These are phyloP conservation scores for Sabuloglossum arenarium DNA, from an alignment of 495 filamentous ascomycete genomes.

Conservation along the genomic window DNA sequence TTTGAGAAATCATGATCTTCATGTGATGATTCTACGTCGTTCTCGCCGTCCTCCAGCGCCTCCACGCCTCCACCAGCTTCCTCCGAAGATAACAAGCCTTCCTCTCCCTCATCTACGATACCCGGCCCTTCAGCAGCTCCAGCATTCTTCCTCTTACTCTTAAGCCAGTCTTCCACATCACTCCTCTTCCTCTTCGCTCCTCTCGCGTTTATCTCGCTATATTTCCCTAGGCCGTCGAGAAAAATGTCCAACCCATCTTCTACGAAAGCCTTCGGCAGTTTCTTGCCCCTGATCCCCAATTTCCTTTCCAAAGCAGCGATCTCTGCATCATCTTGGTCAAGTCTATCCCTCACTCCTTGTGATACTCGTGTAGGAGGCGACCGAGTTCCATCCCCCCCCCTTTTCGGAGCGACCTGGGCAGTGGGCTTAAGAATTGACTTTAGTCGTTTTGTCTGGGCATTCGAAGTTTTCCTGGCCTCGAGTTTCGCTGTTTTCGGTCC, in stretches of 20 bases:
- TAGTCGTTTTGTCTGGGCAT: not conserved
- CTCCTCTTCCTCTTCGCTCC: slow-evolving; percentile 27
- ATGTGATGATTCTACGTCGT: slow-evolving; percentile 4
- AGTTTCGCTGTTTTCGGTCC: slow-evolving; percentile 20
- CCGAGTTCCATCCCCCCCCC: not conserved
- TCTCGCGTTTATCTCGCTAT: slow-evolving; percentile 17
- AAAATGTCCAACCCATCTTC: slow-evolving; percentile 74
- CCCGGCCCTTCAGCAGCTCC: slow-evolving; percentile 18
- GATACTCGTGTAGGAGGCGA: slow-evolving; percentile 19
- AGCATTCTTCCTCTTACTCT: slow-evolving; percentile 45
- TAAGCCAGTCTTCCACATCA: slow-evolving; percentile 21
- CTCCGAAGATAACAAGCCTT: slow-evolving; percentile 7
- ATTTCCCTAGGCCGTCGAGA: slow-evolving; percentile 52
- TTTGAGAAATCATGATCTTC: slow-evolving; percentile 2
- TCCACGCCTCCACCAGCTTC: slow-evolving; percentile 12
- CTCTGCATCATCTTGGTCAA: slow-evolving; percentile 62
- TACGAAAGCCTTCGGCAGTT: slow-evolving; percentile 50
- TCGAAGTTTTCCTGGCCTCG: slow-evolving; percentile 5
- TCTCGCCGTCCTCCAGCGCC: slow-evolving; percentile 10
- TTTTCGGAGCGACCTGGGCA: not conserved
- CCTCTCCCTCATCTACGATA: slow-evolving; percentile 15
- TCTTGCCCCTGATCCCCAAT: slow-evolving; percentile 64
- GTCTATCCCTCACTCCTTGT: slow-evolving; percentile 36
- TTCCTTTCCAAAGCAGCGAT: slow-evolving; percentile 80
- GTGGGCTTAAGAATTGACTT: not conserved